Evolutionary conservation across 2,329 filamentous ascomycete species (phyloP).

Genomic region (Coleophoma crateriformis): DNA sequence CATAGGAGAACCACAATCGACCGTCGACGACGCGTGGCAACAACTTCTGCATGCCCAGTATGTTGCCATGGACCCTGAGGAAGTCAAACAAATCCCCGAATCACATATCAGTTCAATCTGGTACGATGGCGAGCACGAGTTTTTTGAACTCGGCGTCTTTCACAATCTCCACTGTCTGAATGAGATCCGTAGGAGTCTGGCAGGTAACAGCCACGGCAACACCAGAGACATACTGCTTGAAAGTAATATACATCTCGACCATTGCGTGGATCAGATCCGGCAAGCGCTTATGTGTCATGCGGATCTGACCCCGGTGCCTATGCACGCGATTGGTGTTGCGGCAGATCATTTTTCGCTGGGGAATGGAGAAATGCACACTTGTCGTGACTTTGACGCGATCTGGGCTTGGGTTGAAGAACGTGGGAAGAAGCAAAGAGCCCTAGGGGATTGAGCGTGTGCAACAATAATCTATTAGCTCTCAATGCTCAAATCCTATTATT

Average conservation of each 20-base stretch:
- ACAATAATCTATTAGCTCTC: no score
- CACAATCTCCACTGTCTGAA: neutral
- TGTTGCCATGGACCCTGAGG: neutral
- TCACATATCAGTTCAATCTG: neutral
- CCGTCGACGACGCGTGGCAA: neutral
- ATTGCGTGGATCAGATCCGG: neutral
- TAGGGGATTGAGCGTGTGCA: neutral
- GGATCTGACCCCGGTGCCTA: neutral
- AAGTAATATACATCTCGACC: neutral
- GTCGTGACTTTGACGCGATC: neutral
- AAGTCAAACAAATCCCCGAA: neutral
- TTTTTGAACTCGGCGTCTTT: neutral
- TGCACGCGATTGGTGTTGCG: neutral
- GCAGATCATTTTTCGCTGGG: neutral
- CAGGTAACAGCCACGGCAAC: neutral
- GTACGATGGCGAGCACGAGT: neutral
- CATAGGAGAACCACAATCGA: neutral
- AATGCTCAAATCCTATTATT: no score
- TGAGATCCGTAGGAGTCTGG: neutral
- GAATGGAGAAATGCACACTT: neutral
- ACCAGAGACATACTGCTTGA: neutral
- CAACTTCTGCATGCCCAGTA: neutral
- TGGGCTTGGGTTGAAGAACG: neutral
- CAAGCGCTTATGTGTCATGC: neutral
- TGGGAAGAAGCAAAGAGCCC: neutral